Base-by-base conservation (phyloP, 73 alveolate genomes). In the Stentor roeselii region DNA sequence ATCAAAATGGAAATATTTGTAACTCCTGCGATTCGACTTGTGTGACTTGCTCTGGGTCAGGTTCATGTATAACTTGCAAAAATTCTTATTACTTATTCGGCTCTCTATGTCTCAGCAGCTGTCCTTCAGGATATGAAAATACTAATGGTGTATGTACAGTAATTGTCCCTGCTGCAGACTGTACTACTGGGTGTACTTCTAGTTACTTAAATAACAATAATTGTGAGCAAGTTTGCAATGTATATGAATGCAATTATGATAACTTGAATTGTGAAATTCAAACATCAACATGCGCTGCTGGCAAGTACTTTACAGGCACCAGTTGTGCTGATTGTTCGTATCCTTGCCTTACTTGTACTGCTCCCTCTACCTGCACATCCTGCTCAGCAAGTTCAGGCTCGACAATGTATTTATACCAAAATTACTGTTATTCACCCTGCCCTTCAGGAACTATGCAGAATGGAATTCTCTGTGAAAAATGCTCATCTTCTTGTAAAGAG, bases 101-200 rank as follows among this genome's bases (percentile, higher is more conserved):
- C 14, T n/a, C 80, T 1, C 34, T 67, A 67, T 67, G 80, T 32
- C 37, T 67, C 11, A 27, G 42, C 11, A 67, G 80, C 41, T 67
- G 80, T 32, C 80, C 80, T 1, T 21, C 80, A 27, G 80, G 80
- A 32, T 67, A 67, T 67, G n/a, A 67, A 1, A 34, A 67, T 67
- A 67, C n/a, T 30, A 67, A 21, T 21, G 80, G 80, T 27, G 37
- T 32, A 21, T 67, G 80, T 67, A 32, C 80, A 21, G 37, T 67
- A 11, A 67, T 67, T 67, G 80, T 21, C 41, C 80, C 80, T 2
- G 27, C 80, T 67, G 80, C 37, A 15, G 41, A 67, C 11, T 67
- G 80, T 32, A 27, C 80, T 67, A 32, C 80, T 67, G 37, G 37
- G 21, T 67, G 80, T 2, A 67, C 80, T 67, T 21, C n/a, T 30